phyloP scores from a whole-genome alignment of 345 rosid species.

The Salix koriyanagi region DNA sequence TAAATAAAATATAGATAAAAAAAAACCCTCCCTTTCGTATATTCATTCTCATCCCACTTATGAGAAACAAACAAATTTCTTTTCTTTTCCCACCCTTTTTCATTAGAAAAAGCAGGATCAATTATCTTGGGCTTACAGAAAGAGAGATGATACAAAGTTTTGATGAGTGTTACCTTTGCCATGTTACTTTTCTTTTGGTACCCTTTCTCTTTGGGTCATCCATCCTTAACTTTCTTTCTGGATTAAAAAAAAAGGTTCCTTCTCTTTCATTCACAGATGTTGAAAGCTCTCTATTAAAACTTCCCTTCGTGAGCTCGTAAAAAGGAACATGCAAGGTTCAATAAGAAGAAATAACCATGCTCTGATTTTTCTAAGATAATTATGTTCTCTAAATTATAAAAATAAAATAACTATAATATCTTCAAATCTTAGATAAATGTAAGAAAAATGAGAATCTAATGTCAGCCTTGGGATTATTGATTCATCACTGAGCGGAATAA shows the following conservation, averaged over 20 bases:
- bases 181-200: constrained; percentile 4
- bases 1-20: no score
- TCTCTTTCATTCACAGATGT: background rate
- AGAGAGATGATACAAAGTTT: constrained; percentile 3
- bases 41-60: no score
- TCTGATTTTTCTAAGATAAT: background rate
- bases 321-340: background rate
- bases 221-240: background rate
- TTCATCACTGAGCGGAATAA: no score
- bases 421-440: background rate
- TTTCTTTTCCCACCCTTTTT: background rate
- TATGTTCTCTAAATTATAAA: background rate
- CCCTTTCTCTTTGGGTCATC: background rate
- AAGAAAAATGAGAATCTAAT: no score
- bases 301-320: background rate
- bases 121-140: constrained; percentile 5
- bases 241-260: background rate
- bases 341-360: background rate
- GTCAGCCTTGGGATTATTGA: background rate
- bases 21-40: no score
- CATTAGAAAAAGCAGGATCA: constrained; percentile 5
- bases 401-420: no score
- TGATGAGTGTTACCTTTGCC: background rate
- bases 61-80: background rate
- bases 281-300: background rate